Evolutionary conservation across 106 monocot species (phyloP).

Genomic region (Triglochin maritima): DNA sequence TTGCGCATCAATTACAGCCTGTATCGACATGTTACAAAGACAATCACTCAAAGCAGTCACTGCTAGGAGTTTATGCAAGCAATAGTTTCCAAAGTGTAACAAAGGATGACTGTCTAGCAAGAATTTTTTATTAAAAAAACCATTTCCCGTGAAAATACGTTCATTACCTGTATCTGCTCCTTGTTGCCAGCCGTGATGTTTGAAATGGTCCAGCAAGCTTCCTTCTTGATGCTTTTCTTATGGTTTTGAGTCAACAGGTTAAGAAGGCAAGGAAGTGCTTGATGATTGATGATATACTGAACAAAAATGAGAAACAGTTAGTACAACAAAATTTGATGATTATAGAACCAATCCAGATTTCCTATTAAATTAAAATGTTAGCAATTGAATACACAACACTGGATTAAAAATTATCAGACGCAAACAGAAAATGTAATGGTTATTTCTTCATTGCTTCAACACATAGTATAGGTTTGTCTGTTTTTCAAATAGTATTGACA

Average conservation of each 20-base stretch:
- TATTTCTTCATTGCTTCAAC: too few relatives aligned
- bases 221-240: constrained; percentile 29
- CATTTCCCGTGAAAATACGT: not conserved
- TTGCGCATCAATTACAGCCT: constrained; percentile 23
- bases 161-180: constrained; percentile 22
- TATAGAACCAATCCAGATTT: too few relatives aligned
- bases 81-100: too few relatives aligned
- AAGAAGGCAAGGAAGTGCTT: constrained; percentile 17
- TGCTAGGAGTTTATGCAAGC: not conserved
- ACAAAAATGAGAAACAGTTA: not conserved
- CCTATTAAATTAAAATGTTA: too few relatives aligned
- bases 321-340: too few relatives aligned
- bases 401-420: too few relatives aligned
- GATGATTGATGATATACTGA: constrained; percentile 24
- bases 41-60: not conserved
- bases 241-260: constrained; percentile 24
- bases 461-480: too few relatives aligned
- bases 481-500: too few relatives aligned
- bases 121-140: not conserved
- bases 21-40: not conserved
- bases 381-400: too few relatives aligned
- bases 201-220: constrained; percentile 31
- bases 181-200: constrained; percentile 30
- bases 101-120: too few relatives aligned
- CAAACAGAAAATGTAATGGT: too few relatives aligned